Evolutionary conservation across 2,329 filamentous ascomycete genomes (phyloP).

Genomic region (Decorospora gaudefroyi): DNA sequence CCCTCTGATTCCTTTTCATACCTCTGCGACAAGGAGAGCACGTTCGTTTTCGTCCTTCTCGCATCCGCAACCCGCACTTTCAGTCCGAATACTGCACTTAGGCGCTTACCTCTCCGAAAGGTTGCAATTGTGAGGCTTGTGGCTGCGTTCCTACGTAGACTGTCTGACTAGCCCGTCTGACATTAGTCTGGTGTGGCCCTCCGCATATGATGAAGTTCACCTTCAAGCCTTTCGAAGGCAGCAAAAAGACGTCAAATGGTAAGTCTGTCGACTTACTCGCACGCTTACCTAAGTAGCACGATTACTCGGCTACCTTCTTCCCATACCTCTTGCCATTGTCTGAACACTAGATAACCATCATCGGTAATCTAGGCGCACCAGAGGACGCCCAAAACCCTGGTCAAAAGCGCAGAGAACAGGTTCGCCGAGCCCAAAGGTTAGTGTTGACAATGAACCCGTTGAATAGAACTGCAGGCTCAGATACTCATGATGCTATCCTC

Average conservation of each 20-base stretch:
- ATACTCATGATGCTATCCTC: neutral
- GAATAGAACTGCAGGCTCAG: neutral
- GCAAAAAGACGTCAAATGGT: constrained; percentile 3
- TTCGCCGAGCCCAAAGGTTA: constrained; percentile 45
- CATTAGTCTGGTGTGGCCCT: neutral
- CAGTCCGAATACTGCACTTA: no score
- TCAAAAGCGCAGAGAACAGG: constrained; percentile 44
- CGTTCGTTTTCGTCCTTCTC: no score
- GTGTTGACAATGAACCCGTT: neutral
- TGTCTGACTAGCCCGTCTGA: neutral
- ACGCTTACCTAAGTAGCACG: no score
- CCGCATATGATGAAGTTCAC: constrained; percentile 18
- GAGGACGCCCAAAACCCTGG: constrained; percentile 3
- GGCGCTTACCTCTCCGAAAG: no score
- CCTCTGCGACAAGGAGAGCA: no score
- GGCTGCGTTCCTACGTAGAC: no score
- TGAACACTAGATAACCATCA: neutral
- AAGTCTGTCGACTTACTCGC: no score
- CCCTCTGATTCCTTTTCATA: no score
- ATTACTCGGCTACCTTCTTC: no score
- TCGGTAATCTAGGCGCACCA: neutral
- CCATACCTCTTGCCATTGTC: no score
- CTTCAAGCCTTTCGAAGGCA: constrained; percentile 18
- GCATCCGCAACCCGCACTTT: no score
- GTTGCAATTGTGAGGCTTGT: no score